Evolutionary conservation across 1,139 yeast species (phyloP).

Genomic region (Scheffersomyces segobiensis): DNA sequence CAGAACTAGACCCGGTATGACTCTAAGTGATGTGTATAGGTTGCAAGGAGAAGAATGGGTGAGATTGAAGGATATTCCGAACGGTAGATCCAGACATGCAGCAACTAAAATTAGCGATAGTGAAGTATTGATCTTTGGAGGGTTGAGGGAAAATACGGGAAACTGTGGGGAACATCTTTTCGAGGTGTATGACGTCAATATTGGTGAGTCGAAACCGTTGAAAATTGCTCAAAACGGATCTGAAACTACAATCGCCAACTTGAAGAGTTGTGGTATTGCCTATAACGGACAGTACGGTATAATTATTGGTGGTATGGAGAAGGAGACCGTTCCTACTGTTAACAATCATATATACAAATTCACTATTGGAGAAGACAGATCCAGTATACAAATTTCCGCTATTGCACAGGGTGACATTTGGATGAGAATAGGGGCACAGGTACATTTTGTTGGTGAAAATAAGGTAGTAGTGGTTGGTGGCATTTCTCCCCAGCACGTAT

Average conservation of each 20-base stretch:
- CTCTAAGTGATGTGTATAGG: slow-evolving; percentile 34
- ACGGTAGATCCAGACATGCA: slow-evolving; percentile 56
- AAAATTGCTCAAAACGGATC: slow-evolving; percentile 12
- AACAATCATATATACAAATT: slow-evolving; percentile 36
- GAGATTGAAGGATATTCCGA: slow-evolving; percentile 44
- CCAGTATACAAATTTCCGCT: slow-evolving; percentile 8
- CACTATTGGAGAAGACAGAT: slow-evolving; percentile 13
- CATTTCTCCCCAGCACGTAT: slow-evolving; percentile 43
- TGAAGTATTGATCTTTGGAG: slow-evolving; percentile 56
- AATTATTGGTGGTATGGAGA: slow-evolving; percentile 56
- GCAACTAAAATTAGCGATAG: slow-evolving; percentile 33
- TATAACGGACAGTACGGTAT: slow-evolving; percentile 41
- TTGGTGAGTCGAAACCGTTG: slow-evolving; percentile 15
- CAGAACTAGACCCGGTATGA: slow-evolving; percentile 57
- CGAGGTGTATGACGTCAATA: slow-evolving; percentile 17
- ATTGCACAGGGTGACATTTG: slow-evolving; percentile 17
- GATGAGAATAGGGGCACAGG: slow-evolving; percentile 51
- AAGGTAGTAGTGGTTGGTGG: slow-evolving; percentile 61
- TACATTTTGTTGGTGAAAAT: slow-evolving; percentile 19
- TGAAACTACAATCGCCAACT: slow-evolving; percentile 10
- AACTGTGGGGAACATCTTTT: slow-evolving; percentile 13
- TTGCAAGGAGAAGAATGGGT: slow-evolving; percentile 32
- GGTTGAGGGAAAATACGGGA: slow-evolving; percentile 21
- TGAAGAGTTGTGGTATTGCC: slow-evolving; percentile 34
- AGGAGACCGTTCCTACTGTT: slow-evolving; percentile 32